phyloP scores from a whole-genome alignment of 73 alveolate genomes.

The Symbiodinium pilosum region DNA sequence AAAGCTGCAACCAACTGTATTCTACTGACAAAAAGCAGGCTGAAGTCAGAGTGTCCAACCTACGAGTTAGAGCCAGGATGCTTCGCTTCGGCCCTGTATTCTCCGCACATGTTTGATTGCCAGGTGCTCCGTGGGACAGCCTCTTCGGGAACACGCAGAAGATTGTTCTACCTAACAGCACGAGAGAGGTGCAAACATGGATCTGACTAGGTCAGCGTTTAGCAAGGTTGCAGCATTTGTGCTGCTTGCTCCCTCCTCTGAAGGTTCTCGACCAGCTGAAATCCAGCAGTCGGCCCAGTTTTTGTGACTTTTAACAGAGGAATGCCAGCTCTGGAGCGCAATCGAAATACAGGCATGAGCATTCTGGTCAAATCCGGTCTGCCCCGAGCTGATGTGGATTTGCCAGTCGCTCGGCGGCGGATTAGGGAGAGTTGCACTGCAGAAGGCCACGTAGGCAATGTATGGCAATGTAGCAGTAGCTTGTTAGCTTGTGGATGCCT shows the following conservation, averaged over 20 bases:
- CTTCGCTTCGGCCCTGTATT: no score
- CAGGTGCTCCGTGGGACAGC: slow-evolving; percentile 79
- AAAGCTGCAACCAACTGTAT: no score
- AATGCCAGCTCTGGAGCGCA: no score
- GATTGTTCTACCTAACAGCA: slow-evolving; percentile 65
- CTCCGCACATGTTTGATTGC: no score
- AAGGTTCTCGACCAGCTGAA: slow-evolving; percentile 48
- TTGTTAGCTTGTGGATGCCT: not conserved
- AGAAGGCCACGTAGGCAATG: no score
- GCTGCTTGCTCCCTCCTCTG: no score
- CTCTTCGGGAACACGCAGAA: slow-evolving; percentile 14
- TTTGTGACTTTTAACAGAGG: not conserved
- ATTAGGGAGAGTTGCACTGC: not conserved
- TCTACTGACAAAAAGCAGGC: no score
- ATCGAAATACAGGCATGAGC: no score
- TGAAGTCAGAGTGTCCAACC: no score
- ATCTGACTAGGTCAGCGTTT: no score
- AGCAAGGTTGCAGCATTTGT: not conserved
- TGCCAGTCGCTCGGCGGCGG: slow-evolving; percentile 7
- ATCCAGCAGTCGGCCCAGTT: slow-evolving; percentile 13
- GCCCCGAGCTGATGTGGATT: slow-evolving; percentile 75
- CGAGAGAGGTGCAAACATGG: slow-evolving; percentile 31
- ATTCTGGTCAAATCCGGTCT: slow-evolving; percentile 58
- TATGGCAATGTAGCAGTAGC: no score
- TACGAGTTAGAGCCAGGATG: no score